Evolutionary conservation across 2,329 filamentous ascomycete species (phyloP).

Genomic region (Penicillium expansum): DNA sequence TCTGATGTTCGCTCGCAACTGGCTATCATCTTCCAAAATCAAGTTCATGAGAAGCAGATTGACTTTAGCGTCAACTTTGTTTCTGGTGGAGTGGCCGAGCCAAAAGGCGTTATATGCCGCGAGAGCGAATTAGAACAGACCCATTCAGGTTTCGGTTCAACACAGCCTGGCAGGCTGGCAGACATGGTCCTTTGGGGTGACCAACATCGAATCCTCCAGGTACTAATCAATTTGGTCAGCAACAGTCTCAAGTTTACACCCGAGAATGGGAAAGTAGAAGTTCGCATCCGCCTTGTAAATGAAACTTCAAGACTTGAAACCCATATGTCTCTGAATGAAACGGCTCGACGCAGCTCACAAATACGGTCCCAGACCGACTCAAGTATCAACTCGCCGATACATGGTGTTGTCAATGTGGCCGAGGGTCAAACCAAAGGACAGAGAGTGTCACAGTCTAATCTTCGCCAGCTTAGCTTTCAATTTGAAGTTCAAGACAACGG

Average conservation of each 20-base stretch:
- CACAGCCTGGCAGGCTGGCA: constrained; percentile 66
- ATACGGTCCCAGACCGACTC: constrained; percentile 28
- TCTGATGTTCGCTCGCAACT: constrained; percentile 83
- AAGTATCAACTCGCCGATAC: constrained; percentile 7
- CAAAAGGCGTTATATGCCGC: constrained; percentile 20
- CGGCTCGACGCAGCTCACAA: constrained; percentile 42
- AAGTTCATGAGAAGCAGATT: constrained; percentile 76
- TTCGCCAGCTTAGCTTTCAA: constrained; percentile 71
- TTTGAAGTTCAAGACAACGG: constrained; percentile 88
- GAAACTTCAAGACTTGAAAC: constrained; percentile 3
- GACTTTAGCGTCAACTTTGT: constrained; percentile 70
- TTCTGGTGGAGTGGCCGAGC: constrained; percentile 44
- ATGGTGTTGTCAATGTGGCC: background rate
- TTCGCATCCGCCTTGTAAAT: constrained; percentile 68
- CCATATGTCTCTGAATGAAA: constrained; percentile 40
- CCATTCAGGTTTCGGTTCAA: constrained; percentile 59
- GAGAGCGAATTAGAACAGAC: constrained; percentile 22
- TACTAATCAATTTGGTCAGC: constrained; percentile 76
- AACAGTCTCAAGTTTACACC: constrained; percentile 93
- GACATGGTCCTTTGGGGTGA: constrained; percentile 93
- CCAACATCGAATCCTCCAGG: constrained; percentile 82
- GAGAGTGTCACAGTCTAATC: constrained; percentile 54
- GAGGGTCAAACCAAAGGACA: constrained; percentile 20
- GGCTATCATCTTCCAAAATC: constrained; percentile 82
- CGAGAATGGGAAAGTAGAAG: constrained; percentile 67